phyloP scores from a whole-genome alignment of 2,329 filamentous ascomycete species.

The Aspergillus candidus region DNA sequence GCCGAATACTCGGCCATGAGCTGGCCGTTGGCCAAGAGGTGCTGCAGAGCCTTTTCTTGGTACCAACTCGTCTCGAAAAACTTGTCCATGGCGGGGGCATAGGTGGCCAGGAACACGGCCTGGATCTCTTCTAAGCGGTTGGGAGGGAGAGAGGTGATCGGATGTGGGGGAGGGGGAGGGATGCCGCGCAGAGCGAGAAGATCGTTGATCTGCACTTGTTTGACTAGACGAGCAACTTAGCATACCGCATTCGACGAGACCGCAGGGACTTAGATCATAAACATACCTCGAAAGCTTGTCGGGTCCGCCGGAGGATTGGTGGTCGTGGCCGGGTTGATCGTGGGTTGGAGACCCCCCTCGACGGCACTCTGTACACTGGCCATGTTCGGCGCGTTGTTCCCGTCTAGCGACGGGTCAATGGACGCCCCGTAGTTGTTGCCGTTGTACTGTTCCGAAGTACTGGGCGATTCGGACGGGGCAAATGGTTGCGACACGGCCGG shows the following conservation, averaged over 20 bases:
- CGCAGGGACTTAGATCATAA: constrained; percentile 10
- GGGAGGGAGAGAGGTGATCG: constrained; percentile 41
- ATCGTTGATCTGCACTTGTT: constrained; percentile 67
- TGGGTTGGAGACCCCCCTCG: constrained; percentile 23
- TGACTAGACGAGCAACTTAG: constrained; percentile 47
- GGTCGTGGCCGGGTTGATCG: constrained; percentile 20
- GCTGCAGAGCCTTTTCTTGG: constrained; percentile 48
- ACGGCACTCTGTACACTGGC: constrained; percentile 30
- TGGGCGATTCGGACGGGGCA: constrained; percentile 35
- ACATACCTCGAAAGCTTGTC: constrained; percentile 46
- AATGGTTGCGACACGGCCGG: constrained; percentile 35
- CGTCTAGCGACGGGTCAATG: constrained; percentile 63
- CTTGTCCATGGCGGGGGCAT: constrained; percentile 65
- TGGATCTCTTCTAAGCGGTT: constrained; percentile 60
- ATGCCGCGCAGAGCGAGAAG: constrained; percentile 60
- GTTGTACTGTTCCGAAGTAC: constrained; percentile 48
- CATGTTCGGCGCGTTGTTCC: constrained; percentile 26
- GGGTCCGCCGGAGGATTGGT: constrained; percentile 29
- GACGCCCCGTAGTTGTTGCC: constrained; percentile 59
- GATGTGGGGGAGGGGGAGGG: constrained; percentile 52
- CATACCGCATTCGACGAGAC: constrained; percentile 1
- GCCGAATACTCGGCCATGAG: constrained; percentile 62
- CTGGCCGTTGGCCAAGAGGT: constrained; percentile 50
- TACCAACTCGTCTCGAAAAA: constrained; percentile 86
- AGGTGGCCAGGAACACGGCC: constrained; percentile 67